Base-by-base conservation (phyloP, 441 rosid genomes). In the Gossypium aridum region DNA sequence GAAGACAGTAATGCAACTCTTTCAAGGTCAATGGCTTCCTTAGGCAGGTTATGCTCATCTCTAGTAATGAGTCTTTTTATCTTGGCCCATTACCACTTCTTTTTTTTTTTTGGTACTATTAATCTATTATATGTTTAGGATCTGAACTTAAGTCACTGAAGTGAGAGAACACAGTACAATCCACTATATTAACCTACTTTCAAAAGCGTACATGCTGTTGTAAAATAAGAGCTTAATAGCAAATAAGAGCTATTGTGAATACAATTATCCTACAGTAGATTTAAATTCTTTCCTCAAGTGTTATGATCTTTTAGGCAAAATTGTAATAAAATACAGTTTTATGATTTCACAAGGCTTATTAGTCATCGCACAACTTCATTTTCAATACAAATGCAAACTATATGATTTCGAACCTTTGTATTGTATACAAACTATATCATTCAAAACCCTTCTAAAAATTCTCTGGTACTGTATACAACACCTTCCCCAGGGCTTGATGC, bases 1-100 rank as follows among this genome's bases (percentile, higher is more conserved):
- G 6, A 85, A 84, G 83, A 91, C 99, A 64, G 67, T 83, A 53
- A 80, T 72, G 86, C 87, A 89, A 64, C 89, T 94, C 69, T 91
- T 94, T 75, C 82, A 83, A 75, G 85, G 81, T 74, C 83, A 81
- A 64, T 90, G 97, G 97, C 75, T 77, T 81, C 79, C 84, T 71
- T 83, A 54, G 68, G 57, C 61, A 67, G 34, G 59, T 20, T 12
- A 16, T 20, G 19, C 55, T 65, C n/a, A 39, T 64, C 26, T 64
- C 68, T 17, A 37, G 51, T 28, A 63, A 63, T 1, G 45, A 31
- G 19, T 0, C 7, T 1, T 10, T 37, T 39, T 19, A 16, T 8
- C 47, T 43, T 39, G 54, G 2, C 28, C 13, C 13, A 6, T 39
- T 37, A 56, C 37, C 37, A 19, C 62, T 12, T 2, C 1, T 9